Evolutionary conservation across 2,329 filamentous ascomycete species (phyloP).

Genomic region (Xylaria sp.): DNA sequence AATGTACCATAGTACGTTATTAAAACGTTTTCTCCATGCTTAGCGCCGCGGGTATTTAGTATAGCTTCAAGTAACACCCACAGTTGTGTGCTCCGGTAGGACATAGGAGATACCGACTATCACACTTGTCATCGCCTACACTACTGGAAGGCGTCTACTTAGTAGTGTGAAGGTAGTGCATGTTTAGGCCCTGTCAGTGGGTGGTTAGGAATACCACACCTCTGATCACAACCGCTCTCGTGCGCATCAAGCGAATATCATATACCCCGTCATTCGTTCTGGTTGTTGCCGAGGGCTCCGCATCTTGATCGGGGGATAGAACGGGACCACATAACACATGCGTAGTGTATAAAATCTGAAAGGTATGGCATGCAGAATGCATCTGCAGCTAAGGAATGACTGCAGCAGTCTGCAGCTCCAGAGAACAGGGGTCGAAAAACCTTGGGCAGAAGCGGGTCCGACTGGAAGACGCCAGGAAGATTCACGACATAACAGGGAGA

Average conservation of each 20-base stretch:
- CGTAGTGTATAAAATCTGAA: conserved; percentile 36
- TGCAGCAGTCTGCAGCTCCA: conserved; percentile 44
- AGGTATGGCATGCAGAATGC: conserved; percentile 49
- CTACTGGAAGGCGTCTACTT: conserved; percentile 1
- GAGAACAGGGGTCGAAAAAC: conserved; percentile 40
- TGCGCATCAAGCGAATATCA: conserved; percentile 2
- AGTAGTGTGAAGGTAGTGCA: conserved; percentile 19
- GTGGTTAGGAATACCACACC: conserved; percentile 35
- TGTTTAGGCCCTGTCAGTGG: conserved; percentile 27
- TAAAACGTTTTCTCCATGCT: neutral
- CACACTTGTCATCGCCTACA: neutral
- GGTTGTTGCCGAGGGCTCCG: conserved; percentile 45
- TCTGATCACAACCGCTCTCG: conserved; percentile 13
- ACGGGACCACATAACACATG: conserved; percentile 40
- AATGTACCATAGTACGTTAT: neutral
- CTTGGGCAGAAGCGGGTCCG: conserved; percentile 20
- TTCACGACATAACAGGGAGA: too few relatives aligned
- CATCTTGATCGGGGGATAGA: conserved; percentile 47
- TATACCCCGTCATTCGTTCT: conserved; percentile 44
- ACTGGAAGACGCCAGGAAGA: neutral
- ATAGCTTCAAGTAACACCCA: neutral
- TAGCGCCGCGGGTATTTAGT: neutral
- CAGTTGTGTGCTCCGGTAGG: neutral
- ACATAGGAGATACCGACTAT: neutral
- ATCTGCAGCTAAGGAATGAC: conserved; percentile 49